Base-by-base conservation (phyloP, 1,139 yeast species). In the Suhomyces chickasaworum region DNA sequence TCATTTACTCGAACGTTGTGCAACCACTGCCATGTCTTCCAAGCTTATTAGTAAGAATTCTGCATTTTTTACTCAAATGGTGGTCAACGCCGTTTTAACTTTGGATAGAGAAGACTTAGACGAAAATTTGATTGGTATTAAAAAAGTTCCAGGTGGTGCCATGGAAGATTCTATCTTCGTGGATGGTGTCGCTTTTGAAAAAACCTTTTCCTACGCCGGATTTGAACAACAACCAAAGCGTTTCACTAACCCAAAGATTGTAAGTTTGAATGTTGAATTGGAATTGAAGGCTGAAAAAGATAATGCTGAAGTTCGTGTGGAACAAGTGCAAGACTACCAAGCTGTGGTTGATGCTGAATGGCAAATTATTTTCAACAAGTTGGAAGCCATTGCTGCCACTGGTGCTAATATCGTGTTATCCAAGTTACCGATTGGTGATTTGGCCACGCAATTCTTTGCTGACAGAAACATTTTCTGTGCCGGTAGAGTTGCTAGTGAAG, bases 281-380 rank as follows among this genome's bases (percentile, higher is more conserved):
- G 99, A 93, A 71, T 81, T 93, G 63, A 93, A 93, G 73, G 98
- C 99, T 1, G 99, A 93, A 71, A 91, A 89, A 73, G 99, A 93
- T 67, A 93, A 93, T 64, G 99, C 99, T n/a, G 99, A 93, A 73
- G 98, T 93, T 27, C 82, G 99, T 58, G 95, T 93, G 44, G 95
- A 89, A 59, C 87, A 90, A 64, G 98, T 93, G 44, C 81, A 83
- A 50, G 97, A 93, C 59, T 93, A 95, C 69, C 99, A 93, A 71
- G 91, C 87, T 33, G 86, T 93, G 48, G 99, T 93, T 32, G 98
- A 93, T 69, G 99, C 99, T 21, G 99, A 93, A 69, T 93, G 99
- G 98, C 84, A 89, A 65, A 88, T 93, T 54, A 93, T 93, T 55
- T 78, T 89, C 60, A 80, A 86, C 60, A 93, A 95, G 69, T 79